phyloP scores from a whole-genome alignment of 371 early-diverging fungal genomes.

The Dichotomocladium elegans region DNA sequence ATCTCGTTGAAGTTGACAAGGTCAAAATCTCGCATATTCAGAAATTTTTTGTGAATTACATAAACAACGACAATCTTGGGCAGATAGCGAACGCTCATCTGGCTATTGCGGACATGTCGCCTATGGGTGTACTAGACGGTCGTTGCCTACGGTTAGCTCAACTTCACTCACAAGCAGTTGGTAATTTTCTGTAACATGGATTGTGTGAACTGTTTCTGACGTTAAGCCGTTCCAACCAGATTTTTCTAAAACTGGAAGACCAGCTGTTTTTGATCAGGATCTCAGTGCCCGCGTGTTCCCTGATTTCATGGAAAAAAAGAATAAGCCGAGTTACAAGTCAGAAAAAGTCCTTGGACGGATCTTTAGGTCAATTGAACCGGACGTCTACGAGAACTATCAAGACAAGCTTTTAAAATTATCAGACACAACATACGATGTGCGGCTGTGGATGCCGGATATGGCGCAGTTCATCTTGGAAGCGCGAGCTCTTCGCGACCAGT shows the following conservation, averaged over 20 bases:
- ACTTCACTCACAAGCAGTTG: constrained; percentile 56
- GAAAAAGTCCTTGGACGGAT: constrained; percentile 61
- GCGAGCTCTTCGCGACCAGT: constrained; percentile 23
- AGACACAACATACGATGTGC: constrained; percentile 33
- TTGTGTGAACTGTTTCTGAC: neutral
- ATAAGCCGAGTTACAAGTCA: constrained; percentile 53
- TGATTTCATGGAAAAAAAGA: constrained; percentile 79
- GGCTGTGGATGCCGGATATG: constrained; percentile 50
- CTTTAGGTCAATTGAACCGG: constrained; percentile 49
- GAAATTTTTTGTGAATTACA: constrained; percentile 74
- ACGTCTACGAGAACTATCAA: constrained; percentile 35
- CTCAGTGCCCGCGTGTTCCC: constrained; percentile 57
- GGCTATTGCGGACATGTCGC: constrained; percentile 59
- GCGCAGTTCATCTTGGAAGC: constrained; percentile 58
- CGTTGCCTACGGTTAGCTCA: constrained; percentile 64
- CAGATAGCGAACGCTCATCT: constrained; percentile 75
- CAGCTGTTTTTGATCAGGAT: constrained; percentile 35
- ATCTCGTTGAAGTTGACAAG: constrained; percentile 26
- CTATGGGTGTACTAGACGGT: constrained; percentile 43
- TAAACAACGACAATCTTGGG: constrained; percentile 72
- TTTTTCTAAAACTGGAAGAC: constrained; percentile 46
- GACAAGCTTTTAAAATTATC: constrained; percentile 8
- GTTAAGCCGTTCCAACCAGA: constrained; percentile 8
- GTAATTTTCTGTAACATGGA: constrained; percentile 12
- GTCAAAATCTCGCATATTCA: constrained; percentile 55